Percentiles rank a stretch among this genome's conserved stretches.
These are phyloP conservation scores for Botrytis hyacinthi DNA, from an alignment of 2,329 filamentous ascomycete genomes.

Conservation along the genomic window DNA sequence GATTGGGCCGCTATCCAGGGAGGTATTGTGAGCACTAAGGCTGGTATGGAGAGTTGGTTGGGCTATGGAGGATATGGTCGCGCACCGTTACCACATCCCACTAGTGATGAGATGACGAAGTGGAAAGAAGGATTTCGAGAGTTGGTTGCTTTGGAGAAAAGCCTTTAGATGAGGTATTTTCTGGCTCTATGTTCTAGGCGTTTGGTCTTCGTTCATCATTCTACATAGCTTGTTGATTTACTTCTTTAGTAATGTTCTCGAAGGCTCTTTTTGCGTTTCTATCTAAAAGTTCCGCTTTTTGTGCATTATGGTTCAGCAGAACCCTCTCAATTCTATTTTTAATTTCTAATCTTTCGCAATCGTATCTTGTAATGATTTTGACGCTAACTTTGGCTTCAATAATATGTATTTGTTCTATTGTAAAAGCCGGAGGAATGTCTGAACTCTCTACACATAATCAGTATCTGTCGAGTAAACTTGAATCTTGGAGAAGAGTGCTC, in stretches of 20 bases:
- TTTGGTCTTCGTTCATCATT: not conserved
- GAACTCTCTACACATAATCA: not conserved
- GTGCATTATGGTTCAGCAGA: not conserved
- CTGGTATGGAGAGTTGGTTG: conserved; percentile 58
- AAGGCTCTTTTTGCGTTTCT: not conserved
- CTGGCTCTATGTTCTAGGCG: not conserved
- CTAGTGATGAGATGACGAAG: conserved; percentile 46
- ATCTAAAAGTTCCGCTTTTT: not conserved
- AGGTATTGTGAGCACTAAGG: conserved; percentile 68
- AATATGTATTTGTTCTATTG: not conserved
- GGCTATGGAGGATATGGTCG: conserved; percentile 59
- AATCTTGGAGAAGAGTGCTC: not conserved
- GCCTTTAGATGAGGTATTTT: conserved; percentile 17
- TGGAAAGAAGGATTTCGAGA: conserved; percentile 58
- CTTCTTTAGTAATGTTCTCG: not conserved
- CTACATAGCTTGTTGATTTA: not conserved
- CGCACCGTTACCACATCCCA: conserved; percentile 52
- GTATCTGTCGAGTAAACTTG: not conserved
- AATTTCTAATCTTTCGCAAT: not conserved
- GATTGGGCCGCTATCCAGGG: conserved; percentile 70
- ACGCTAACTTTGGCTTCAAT: not conserved
- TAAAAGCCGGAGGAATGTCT: not conserved
- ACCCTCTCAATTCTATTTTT: not conserved
- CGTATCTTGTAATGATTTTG: not conserved
- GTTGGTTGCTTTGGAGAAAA: conserved; percentile 48